Conservation (phyloP, 306 rosid genomes). For the Medicago lupulina region DNA sequence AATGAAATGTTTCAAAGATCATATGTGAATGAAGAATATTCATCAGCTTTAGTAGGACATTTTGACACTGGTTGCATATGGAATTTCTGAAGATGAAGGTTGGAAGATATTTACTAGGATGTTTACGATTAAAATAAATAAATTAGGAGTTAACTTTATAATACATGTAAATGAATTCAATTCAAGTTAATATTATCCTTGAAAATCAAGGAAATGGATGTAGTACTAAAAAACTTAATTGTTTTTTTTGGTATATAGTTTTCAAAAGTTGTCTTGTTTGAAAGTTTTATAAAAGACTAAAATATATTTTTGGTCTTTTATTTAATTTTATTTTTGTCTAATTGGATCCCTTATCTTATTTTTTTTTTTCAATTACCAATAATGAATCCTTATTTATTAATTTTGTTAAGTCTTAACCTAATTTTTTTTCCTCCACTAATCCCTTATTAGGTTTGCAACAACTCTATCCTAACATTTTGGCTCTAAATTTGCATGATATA, state of each 20-base stretch:
- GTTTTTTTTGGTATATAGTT: conserved; percentile 6
- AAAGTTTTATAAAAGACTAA: neutral
- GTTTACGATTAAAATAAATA: neutral
- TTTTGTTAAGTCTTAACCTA: too few species aligned
- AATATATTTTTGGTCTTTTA: too few species aligned
- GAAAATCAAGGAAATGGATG: conserved; percentile 24
- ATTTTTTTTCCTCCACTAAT: too few species aligned
- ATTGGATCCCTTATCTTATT: neutral
- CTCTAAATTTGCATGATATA: too few species aligned
- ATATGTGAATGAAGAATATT: conserved; percentile 50
- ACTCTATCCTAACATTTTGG: too few species aligned
- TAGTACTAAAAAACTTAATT: neutral
- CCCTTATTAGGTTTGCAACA: too few species aligned
- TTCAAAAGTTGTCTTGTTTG: conserved; percentile 22
- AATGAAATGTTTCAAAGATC: conserved; percentile 48
- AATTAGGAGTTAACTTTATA: neutral
- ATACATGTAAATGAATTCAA: conserved; percentile 42
- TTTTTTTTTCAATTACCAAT: neutral
- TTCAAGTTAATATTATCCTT: neutral
- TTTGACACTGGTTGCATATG: conserved; percentile 57
- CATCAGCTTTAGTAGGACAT: conserved; percentile 57
- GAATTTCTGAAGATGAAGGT: conserved; percentile 49
- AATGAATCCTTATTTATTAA: too few species aligned
- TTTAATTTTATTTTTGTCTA: too few species aligned
- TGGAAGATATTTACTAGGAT: neutral